phyloP scores from a whole-genome alignment of 108 stramenopile species.

The Cyclotella cryptica region DNA sequence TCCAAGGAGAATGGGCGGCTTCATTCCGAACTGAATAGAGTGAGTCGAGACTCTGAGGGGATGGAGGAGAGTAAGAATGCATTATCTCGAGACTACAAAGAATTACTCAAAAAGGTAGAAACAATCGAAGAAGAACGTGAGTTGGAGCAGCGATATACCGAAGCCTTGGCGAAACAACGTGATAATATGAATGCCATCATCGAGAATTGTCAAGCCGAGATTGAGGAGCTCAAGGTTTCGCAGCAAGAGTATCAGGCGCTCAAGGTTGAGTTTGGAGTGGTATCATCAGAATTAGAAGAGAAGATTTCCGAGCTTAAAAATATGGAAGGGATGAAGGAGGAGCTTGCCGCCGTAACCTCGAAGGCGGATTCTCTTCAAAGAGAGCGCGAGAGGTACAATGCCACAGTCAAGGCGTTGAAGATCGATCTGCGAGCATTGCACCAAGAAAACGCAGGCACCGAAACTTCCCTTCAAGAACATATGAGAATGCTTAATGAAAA shows the following conservation, averaged over 20 bases:
- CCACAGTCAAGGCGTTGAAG: slow-evolving; percentile 53
- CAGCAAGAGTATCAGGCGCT: slow-evolving; percentile 12
- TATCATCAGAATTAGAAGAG: slow-evolving; percentile 11
- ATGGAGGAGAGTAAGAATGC: slow-evolving; percentile 20
- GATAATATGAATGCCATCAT: slow-evolving; percentile 53
- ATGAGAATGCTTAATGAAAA: slow-evolving; percentile 47
- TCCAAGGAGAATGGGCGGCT: slow-evolving; percentile 17
- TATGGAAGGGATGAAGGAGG: slow-evolving; percentile 3
- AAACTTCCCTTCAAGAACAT: slow-evolving; percentile 52
- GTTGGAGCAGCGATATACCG: slow-evolving; percentile 48
- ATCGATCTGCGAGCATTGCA: slow-evolving; percentile 43
- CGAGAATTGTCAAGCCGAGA: slow-evolving; percentile 46
- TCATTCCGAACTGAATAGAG: slow-evolving; percentile 12
- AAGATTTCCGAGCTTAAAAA: slow-evolving; percentile 11
- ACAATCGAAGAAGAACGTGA: slow-evolving; percentile 45
- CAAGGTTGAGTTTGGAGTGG: slow-evolving; percentile 11
- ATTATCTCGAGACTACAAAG: slow-evolving; percentile 18
- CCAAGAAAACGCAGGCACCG: slow-evolving; percentile 30
- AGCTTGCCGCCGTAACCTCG: slow-evolving; percentile 16
- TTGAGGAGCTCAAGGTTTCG: slow-evolving; percentile 39
- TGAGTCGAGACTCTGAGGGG: slow-evolving; percentile 23
- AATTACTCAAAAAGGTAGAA: slow-evolving; percentile 38
- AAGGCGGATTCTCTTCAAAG: slow-evolving; percentile 27
- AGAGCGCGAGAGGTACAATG: slow-evolving; percentile 53
- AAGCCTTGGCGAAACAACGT: slow-evolving; percentile 50